Conservation (phyloP, 2,329 filamentous ascomycete genomes). For the Scedosporium minutisporum region DNA sequence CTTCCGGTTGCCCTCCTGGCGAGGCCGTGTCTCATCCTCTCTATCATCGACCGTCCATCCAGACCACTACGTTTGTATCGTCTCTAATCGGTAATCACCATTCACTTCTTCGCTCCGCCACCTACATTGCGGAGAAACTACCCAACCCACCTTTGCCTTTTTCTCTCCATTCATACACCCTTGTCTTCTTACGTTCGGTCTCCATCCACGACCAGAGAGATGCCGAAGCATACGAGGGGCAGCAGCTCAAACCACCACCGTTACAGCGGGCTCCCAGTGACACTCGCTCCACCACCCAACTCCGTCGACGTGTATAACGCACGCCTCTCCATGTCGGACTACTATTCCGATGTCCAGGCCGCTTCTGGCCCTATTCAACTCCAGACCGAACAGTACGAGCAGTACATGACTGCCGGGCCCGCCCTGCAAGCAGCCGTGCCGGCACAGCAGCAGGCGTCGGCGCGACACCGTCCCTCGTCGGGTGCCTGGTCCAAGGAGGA, state of each 20-base stretch:
- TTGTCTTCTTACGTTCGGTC: not conserved
- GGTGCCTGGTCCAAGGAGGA: conserved; percentile 66
- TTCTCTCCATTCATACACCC: not conserved
- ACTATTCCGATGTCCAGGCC: conserved; percentile 21
- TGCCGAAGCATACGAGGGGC: conserved; percentile 36
- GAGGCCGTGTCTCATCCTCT: not conserved
- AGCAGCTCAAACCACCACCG: conserved; percentile 21
- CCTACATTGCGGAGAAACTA: too few relatives aligned
- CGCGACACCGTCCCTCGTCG: conserved; percentile 45
- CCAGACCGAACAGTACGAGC: conserved; percentile 11
- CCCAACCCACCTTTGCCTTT: not conserved
- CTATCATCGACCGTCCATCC: not conserved
- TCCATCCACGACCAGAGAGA: conserved; percentile 17
- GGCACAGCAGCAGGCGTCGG: conserved; percentile 20
- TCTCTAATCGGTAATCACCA: not conserved
- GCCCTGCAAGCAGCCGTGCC: conserved; percentile 24
- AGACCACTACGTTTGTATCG: not conserved
- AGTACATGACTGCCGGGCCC: conserved; percentile 3
- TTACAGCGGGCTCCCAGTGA: conserved; percentile 25
- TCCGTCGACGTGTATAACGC: conserved; percentile 32
- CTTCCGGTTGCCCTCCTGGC: not conserved
- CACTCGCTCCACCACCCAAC: conserved; percentile 26
- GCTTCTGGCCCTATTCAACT: conserved; percentile 21
- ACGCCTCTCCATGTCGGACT: conserved; percentile 29
- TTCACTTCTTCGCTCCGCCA: not conserved